Evolutionary conservation across 1,139 yeast genomes (phyloP).

Genomic region (Zygotorulaspora mrakii): DNA sequence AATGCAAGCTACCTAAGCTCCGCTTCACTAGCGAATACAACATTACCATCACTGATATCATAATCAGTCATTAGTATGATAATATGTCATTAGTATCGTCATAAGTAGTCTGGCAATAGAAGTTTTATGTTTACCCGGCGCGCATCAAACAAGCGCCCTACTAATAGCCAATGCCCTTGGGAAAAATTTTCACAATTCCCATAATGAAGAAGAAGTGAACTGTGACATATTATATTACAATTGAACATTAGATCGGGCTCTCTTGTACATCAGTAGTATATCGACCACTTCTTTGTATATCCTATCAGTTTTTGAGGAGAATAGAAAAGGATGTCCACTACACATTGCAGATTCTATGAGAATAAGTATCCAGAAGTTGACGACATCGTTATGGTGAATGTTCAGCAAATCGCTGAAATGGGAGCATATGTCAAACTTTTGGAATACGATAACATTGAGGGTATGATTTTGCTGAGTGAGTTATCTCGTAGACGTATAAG

Average conservation of each 20-base stretch:
- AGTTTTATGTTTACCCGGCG: constrained; percentile 1
- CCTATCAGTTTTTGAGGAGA: too few relatives aligned
- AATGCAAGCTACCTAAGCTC: too few relatives aligned
- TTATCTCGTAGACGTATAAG: constrained; percentile 98
- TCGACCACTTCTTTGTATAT: too few relatives aligned
- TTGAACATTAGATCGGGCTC: neutral
- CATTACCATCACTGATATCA: too few relatives aligned
- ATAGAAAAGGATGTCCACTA: constrained; percentile 58
- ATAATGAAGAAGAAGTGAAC: neutral
- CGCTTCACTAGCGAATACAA: too few relatives aligned
- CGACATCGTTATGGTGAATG: constrained; percentile 98
- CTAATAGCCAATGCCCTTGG: neutral
- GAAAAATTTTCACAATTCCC: neutral
- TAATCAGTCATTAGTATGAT: too few relatives aligned
- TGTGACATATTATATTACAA: neutral
- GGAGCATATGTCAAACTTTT: constrained; percentile 93
- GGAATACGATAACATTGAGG: constrained; percentile 97
- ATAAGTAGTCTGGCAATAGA: too few relatives aligned
- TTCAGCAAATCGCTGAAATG: constrained; percentile 97
- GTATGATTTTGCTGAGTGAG: constrained; percentile 95
- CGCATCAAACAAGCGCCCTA: neutral
- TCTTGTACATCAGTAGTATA: neutral
- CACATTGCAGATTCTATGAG: constrained; percentile 94
- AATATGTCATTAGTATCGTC: too few relatives aligned
- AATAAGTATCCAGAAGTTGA: constrained; percentile 98